Evolutionary conservation across 73 alveolate genomes (phyloP).

Genomic region (Tetrahymena malaccensis): DNA sequence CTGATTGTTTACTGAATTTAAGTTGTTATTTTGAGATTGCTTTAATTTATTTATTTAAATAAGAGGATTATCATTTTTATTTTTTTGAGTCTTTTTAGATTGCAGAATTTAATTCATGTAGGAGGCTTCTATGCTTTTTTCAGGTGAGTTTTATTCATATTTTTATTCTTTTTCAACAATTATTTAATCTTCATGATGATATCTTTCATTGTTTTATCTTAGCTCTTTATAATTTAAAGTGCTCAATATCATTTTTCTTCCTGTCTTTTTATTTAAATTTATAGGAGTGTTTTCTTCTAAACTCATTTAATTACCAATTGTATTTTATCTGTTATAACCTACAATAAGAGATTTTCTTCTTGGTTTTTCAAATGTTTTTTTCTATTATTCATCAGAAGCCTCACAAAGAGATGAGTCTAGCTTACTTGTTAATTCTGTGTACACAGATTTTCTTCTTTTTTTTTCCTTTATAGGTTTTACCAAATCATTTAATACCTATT

Average conservation of each 20-base stretch:
- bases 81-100: background rate
- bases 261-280: background rate
- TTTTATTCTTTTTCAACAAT: background rate
- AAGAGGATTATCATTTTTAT: background rate
- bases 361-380: background rate
- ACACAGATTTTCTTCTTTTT: background rate
- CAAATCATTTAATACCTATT: no score
- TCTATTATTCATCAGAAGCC: background rate
- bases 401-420: background rate
- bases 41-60: background rate
- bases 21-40: background rate
- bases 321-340: background rate
- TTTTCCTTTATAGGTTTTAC: background rate
- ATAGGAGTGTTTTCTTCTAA: background rate
- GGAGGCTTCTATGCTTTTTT: background rate
- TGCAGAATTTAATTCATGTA: background rate
- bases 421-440: background rate
- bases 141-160: background rate
- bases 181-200: background rate
- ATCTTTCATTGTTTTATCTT: background rate
- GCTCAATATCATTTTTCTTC: background rate
- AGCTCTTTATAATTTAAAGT: background rate
- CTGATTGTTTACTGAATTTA: background rate
- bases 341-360: background rate
- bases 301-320: background rate